Evolutionary conservation across 129 eudicot species (phyloP).

Genomic region (Kitagawia praeruptora): DNA sequence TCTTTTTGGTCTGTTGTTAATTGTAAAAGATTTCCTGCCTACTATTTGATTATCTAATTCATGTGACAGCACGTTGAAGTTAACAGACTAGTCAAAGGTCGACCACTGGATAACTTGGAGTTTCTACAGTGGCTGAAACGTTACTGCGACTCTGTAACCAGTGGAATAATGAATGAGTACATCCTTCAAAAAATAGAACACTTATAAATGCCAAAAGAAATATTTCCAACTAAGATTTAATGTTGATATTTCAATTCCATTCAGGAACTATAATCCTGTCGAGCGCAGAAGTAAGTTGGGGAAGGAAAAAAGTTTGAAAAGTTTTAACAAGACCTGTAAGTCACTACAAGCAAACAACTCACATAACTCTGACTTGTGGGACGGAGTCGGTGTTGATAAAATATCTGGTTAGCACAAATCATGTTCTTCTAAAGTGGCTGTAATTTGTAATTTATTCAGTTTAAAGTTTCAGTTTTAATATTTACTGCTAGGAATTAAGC

Average conservation of each 20-base stretch:
- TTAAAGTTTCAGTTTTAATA: not conserved
- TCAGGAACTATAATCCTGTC: conserved; percentile 82
- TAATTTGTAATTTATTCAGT: not conserved
- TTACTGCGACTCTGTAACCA: conserved; percentile 83
- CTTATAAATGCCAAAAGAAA: not conserved
- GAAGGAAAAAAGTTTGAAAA: conserved; percentile 45
- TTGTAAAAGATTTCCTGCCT: not conserved
- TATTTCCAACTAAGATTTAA: not conserved
- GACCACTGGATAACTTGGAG: conserved; percentile 92
- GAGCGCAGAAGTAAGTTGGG: conserved; percentile 79
- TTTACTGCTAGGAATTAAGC: conserved; percentile 32
- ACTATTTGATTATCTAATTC: conserved; percentile 2
- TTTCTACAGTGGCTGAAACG: conserved; percentile 96
- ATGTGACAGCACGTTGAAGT: conserved; percentile 86
- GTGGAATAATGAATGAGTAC: conserved; percentile 96
- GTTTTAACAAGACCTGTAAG: conserved; percentile 40
- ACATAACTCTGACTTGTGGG: conserved; percentile 33
- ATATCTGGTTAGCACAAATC: conserved; percentile 37
- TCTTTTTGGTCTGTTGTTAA: not conserved
- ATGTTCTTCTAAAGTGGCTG: not conserved
- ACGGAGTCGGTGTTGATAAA: conserved; percentile 33
- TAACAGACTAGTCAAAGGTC: conserved; percentile 75
- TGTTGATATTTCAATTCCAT: conserved; percentile 14
- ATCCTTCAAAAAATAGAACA: conserved; percentile 4
- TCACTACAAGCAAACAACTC: conserved; percentile 67